Evolutionary conservation across 495 filamentous ascomycete species (phyloP).

Genomic region (Neurospora intermedia): DNA sequence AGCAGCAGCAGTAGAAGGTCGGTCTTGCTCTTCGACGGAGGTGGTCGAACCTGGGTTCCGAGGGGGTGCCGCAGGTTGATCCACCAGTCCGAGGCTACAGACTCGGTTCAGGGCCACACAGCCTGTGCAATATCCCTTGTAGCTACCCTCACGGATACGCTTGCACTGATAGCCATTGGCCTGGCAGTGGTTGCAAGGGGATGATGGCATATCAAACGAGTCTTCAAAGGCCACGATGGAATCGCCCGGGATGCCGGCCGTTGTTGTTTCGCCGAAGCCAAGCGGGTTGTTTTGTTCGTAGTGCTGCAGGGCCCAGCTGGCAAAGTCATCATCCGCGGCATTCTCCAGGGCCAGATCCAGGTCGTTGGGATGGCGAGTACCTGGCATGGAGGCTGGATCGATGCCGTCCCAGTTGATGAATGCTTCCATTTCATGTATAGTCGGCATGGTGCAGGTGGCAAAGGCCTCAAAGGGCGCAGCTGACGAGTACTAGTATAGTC

Average conservation of each 20-base stretch:
- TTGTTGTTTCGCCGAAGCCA: constrained; percentile 1
- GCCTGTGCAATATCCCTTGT: constrained; percentile 61
- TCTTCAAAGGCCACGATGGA: constrained; percentile 17
- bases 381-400: constrained; percentile 15
- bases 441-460: constrained; percentile 9
- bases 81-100: constrained; percentile 50
- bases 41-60: constrained; percentile 17
- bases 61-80: background rate
- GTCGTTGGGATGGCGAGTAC: constrained; percentile 20
- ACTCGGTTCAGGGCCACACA: constrained; percentile 65
- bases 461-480: constrained; percentile 8
- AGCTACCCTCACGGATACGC: constrained; percentile 54
- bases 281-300: constrained; percentile 25
- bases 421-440: constrained; percentile 26
- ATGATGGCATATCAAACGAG: constrained; percentile 28
- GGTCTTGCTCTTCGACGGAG: constrained; percentile 24
- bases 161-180: constrained; percentile 65
- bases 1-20: constrained; percentile 28
- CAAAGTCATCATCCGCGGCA: constrained; percentile 37
- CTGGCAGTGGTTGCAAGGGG: constrained; percentile 62
- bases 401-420: constrained; percentile 39
- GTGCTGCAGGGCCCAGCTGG: constrained; percentile 40
- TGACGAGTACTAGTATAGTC: background rate
- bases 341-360: constrained; percentile 36
- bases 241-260: background rate